Evolutionary conservation across 345 rosid genomes (phyloP).

Genomic region (Mercurialis annua): DNA sequence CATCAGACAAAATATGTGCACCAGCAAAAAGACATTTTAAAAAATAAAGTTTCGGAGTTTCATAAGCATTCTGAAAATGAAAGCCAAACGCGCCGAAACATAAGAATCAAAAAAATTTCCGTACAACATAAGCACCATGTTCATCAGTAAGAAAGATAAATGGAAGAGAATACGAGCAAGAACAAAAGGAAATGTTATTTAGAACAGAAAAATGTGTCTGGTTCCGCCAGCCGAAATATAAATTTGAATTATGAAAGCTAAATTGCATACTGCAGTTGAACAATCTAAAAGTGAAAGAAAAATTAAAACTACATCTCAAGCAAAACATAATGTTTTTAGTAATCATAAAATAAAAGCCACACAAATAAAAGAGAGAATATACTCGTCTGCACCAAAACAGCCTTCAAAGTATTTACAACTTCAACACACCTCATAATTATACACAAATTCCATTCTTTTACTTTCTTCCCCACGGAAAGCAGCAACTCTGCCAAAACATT

Average conservation of each 20-base stretch:
- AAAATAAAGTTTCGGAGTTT: too few relatives aligned
- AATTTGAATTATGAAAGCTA: conserved; percentile 3
- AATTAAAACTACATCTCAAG: not conserved
- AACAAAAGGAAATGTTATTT: conserved; percentile 11
- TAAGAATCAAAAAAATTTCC: too few relatives aligned
- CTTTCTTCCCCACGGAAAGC: conserved; percentile 65
- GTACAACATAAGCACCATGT: too few relatives aligned
- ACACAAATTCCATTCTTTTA: conserved; percentile 27
- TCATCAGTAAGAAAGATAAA: too few relatives aligned
- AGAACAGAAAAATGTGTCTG: conserved; percentile 24
- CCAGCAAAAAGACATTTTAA: too few relatives aligned
- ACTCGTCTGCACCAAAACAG: conserved; percentile 19
- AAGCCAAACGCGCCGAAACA: too few relatives aligned
- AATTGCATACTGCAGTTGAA: not conserved
- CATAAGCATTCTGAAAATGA: too few relatives aligned
- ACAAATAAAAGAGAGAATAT: conserved; percentile 11
- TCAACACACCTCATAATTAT: conserved; percentile 10
- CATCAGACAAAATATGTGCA: too few relatives aligned
- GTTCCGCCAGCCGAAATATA: conserved; percentile 9
- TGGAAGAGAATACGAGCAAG: not conserved
- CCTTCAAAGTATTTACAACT: conserved; percentile 35
- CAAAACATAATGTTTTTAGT: conserved; percentile 8
- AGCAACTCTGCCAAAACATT: conserved; percentile 44
- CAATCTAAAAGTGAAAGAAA: conserved; percentile 6
- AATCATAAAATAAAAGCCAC: conserved; percentile 25